These are phyloP conservation scores for Acacia concinna DNA, from an alignment of 331 rosid genomes.

Conservation along the genomic window DNA sequence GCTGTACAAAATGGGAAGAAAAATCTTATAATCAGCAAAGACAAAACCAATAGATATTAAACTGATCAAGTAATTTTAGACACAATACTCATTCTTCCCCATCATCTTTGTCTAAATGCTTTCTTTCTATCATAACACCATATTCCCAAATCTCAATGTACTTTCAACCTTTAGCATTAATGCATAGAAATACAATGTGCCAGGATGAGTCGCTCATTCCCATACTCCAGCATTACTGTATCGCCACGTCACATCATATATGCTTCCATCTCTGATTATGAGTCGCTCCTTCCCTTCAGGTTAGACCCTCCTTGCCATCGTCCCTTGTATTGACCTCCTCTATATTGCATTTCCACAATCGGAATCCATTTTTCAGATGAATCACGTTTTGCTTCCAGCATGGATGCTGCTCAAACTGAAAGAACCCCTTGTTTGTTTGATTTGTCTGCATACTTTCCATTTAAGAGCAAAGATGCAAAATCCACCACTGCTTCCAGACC, in stretches of 20 bases:
- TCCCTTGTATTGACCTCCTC: constrained; percentile 86
- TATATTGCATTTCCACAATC: constrained; percentile 76
- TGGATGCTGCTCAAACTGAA: constrained; percentile 88
- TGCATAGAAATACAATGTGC: constrained; percentile 83
- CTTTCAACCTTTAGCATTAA: constrained; percentile 75
- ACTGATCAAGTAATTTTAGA: not conserved
- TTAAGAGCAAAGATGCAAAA: constrained; percentile 62
- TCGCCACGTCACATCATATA: constrained; percentile 91
- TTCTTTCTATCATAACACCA: constrained; percentile 61
- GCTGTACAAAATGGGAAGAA: constrained; percentile 16
- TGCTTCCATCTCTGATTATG: constrained; percentile 75
- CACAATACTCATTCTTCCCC: constrained; percentile 28
- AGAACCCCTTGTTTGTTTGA: constrained; percentile 71
- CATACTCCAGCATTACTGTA: no score
- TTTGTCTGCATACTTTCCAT: constrained; percentile 54
- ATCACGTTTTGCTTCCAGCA: constrained; percentile 98
- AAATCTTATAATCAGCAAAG: not conserved
- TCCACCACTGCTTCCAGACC: constrained; percentile 68
- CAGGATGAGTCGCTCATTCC: constrained; percentile 76
- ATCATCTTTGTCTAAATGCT: constrained; percentile 41
- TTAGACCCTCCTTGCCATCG: constrained; percentile 96
- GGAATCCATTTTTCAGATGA: constrained; percentile 87
- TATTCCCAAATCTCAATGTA: constrained; percentile 68
- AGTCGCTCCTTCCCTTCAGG: constrained; percentile 99
- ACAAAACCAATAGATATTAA: constrained; percentile 5